phyloP scores from a whole-genome alignment of 2,329 filamentous ascomycete species.

The Fusarium buharicum region DNA sequence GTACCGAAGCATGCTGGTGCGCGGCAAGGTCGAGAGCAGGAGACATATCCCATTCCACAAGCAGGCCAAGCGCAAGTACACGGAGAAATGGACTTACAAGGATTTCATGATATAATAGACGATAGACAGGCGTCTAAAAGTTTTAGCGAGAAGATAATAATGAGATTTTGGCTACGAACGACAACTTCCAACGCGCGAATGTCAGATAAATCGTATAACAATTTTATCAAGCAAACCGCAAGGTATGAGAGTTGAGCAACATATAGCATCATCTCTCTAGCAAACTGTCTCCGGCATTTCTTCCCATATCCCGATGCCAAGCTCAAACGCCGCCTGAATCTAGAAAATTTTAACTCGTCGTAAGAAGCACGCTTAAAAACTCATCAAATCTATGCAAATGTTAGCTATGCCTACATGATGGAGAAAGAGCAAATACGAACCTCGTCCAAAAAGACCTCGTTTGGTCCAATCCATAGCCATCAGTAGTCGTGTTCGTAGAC shows the following conservation, averaged over 20 bases:
- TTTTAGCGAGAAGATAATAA: slow-evolving; percentile 39
- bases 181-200: not conserved
- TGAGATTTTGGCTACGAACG: slow-evolving; percentile 24
- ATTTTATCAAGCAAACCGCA: not conserved
- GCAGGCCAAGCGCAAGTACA: slow-evolving; percentile 81
- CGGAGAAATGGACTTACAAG: slow-evolving; percentile 98
- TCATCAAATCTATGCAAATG: slow-evolving; percentile 60
- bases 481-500: slow-evolving; percentile 85
- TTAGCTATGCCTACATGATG: slow-evolving; percentile 13
- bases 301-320: slow-evolving; percentile 8
- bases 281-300: slow-evolving; percentile 10
- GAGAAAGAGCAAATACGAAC: slow-evolving; percentile 62
- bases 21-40: slow-evolving; percentile 88
- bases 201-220: not conserved
- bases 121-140: slow-evolving; percentile 20
- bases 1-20: slow-evolving; percentile 87
- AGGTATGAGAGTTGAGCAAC: not conserved
- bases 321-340: slow-evolving; percentile 24
- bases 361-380: slow-evolving; percentile 52
- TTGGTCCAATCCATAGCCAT: slow-evolving; percentile 99
- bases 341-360: slow-evolving; percentile 10
- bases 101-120: slow-evolving; percentile 70
- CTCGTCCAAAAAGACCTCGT: slow-evolving; percentile 92
- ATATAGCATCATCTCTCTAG: slow-evolving; percentile 6
- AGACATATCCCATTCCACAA: slow-evolving; percentile 82